Evolutionary conservation across 176 grass and related monocot species (phyloP).

Genomic region (Ampelocalamus luodianensis): DNA sequence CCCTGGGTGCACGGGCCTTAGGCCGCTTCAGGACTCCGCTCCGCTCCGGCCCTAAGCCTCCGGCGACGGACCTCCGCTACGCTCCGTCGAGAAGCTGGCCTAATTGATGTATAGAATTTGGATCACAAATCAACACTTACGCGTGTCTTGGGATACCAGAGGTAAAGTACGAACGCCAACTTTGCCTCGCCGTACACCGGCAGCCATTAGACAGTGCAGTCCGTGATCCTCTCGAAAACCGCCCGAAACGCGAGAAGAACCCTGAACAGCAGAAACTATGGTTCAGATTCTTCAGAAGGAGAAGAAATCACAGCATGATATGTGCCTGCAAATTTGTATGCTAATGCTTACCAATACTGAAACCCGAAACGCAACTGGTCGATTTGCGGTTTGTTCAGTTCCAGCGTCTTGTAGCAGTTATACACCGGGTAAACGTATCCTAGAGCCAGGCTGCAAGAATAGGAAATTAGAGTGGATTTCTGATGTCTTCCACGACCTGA

Average conservation of each 20-base stretch:
- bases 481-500: neutral
- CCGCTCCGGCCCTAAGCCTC: no score
- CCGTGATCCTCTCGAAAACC: slow-evolving; percentile 53
- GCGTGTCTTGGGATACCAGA: slow-evolving; percentile 69
- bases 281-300: neutral
- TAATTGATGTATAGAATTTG: no score
- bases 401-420: slow-evolving; percentile 78
- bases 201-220: slow-evolving; percentile 67
- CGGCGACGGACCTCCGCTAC: no score
- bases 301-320: neutral
- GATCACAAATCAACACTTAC: no score
- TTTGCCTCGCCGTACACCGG: slow-evolving; percentile 81
- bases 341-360: slow-evolving; percentile 66
- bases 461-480: neutral
- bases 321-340: neutral
- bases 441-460: slow-evolving; percentile 47
- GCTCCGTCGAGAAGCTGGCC: no score
- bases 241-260: slow-evolving; percentile 71
- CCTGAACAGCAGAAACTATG: slow-evolving; percentile 33
- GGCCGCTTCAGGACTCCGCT: no score
- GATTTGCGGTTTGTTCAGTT: slow-evolving; percentile 56
- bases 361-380: slow-evolving; percentile 82
- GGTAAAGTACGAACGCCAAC: slow-evolving; percentile 63
- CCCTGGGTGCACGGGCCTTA: no score
- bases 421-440: slow-evolving; percentile 82